Conservation (phyloP, 495 filamentous ascomycete genomes). For the Parachaetomium inaequale region DNA sequence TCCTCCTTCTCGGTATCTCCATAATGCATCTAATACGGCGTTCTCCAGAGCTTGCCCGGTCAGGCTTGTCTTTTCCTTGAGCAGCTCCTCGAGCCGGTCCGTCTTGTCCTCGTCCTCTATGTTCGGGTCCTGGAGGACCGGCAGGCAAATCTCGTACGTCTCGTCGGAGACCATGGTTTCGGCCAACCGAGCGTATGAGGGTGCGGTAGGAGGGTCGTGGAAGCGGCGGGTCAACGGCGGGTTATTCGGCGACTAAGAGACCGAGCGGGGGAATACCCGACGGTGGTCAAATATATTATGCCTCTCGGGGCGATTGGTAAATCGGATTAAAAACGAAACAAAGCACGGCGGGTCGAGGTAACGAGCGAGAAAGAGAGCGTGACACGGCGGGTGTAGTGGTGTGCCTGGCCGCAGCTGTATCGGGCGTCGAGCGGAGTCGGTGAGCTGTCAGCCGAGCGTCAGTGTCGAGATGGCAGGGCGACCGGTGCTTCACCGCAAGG, state of each 20-base stretch:
- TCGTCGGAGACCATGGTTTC: constrained; percentile 82
- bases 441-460: constrained; percentile 3
- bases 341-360: not conserved
- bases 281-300: not conserved
- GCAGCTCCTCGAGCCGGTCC: constrained; percentile 83
- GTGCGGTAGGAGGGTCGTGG: not conserved
- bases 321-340: constrained; percentile 1
- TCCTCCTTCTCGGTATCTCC: constrained; percentile 79
- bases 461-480: not conserved
- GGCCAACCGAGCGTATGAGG: constrained; percentile 1
- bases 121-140: constrained; percentile 74
- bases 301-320: not conserved
- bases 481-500: constrained; percentile 8
- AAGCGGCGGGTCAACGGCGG: constrained; percentile 5
- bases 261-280: not conserved
- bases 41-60: constrained; percentile 80
- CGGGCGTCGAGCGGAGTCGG: constrained; percentile 12
- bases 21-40: constrained; percentile 83
- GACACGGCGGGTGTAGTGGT: not conserved
- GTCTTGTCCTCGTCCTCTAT: constrained; percentile 94
- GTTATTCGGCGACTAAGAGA: constrained; percentile 1
- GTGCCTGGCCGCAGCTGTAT: constrained; percentile 5
- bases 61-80: constrained; percentile 73
- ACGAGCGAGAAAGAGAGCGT: constrained; percentile 6
- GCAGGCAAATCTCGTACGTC: constrained; percentile 84